Percentiles rank a stretch among this genome's conserved stretches.
Evolutionary conservation across 352 stramenopile species (phyloP).

Genomic region (Phytophthora syringae): DNA sequence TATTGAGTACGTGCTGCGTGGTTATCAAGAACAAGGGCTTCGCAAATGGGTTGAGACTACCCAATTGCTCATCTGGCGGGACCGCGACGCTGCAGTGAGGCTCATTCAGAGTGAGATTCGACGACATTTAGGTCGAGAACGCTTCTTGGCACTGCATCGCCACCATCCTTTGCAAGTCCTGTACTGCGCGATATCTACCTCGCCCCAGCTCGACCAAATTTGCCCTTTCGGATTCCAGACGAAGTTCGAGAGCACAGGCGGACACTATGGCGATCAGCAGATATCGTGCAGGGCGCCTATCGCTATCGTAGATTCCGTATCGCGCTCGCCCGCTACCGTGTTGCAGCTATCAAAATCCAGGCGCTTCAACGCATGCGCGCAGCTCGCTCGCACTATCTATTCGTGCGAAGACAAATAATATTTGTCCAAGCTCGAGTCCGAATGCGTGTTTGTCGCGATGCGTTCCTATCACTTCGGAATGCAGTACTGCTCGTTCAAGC

Average conservation of each 20-base stretch:
- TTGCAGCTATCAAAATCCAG: conserved; percentile 67
- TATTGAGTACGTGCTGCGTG: conserved; percentile 73
- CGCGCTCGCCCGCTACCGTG: conserved; percentile 58
- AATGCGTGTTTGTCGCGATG: conserved; percentile 50
- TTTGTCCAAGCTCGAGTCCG: conserved; percentile 61
- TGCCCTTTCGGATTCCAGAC: conserved; percentile 53
- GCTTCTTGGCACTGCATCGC: conserved; percentile 55
- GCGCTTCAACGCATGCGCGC: conserved; percentile 60
- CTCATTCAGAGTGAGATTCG: conserved; percentile 65
- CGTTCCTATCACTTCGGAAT: conserved; percentile 50
- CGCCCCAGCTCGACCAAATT: conserved; percentile 34
- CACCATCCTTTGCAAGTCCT: conserved; percentile 44
- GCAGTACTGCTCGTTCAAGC: conserved; percentile 64
- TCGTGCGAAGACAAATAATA: conserved; percentile 48
- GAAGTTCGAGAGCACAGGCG: conserved; percentile 63
- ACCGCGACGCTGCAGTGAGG: conserved; percentile 55
- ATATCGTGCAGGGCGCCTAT: conserved; percentile 63
- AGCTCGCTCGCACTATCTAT: conserved; percentile 38
- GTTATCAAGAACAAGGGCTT: conserved; percentile 67
- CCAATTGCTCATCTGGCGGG: conserved; percentile 63
- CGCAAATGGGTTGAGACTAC: conserved; percentile 61
- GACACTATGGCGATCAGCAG: conserved; percentile 63
- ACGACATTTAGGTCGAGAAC: conserved; percentile 41
- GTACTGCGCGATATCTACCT: conserved; percentile 69
- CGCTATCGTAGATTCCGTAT: conserved; percentile 60